Conservation (phyloP, 2,329 filamentous ascomycete genomes). For the Paecilomyces fulvus region DNA sequence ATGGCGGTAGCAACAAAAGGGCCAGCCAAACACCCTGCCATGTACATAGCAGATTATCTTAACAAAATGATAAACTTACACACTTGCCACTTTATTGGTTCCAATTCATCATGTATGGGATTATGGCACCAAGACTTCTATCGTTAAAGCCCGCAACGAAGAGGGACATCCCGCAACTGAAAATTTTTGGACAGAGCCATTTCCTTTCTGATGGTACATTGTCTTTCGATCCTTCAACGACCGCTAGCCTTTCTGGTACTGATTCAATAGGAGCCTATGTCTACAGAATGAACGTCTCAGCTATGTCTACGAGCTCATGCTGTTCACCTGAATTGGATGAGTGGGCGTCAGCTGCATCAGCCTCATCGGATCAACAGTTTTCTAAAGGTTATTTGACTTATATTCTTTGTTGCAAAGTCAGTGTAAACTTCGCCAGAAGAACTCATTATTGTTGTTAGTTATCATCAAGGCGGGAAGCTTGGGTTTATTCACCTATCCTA, state of each 20-base stretch:
- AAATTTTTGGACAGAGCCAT: constrained; percentile 36
- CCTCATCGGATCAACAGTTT: background rate
- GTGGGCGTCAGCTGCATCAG: background rate
- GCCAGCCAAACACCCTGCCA: constrained; percentile 46
- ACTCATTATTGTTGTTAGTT: too few species aligned
- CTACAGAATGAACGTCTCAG: background rate
- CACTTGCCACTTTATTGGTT: constrained; percentile 43
- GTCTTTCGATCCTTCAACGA: background rate
- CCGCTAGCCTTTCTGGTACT: background rate
- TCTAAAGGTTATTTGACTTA: background rate
- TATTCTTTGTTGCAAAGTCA: too few species aligned
- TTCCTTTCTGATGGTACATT: background rate
- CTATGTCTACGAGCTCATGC: background rate
- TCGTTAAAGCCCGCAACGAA: constrained; percentile 60
- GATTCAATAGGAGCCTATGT: background rate
- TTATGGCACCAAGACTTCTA: constrained; percentile 53
- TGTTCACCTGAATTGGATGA: background rate
- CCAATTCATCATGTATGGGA: constrained; percentile 55
- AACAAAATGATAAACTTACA: constrained; percentile 31
- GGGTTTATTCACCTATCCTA: too few species aligned
- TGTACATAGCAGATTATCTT: constrained; percentile 38
- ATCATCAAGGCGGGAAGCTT: too few species aligned
- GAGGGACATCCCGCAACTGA: constrained; percentile 53
- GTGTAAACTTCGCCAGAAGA: too few species aligned
- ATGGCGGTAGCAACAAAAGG: constrained; percentile 49